Evolutionary conservation across 129 eudicot species (phyloP), one percentile per base, ranked within the genome.

Genomic region (Kitagawia praeruptora): DNA sequence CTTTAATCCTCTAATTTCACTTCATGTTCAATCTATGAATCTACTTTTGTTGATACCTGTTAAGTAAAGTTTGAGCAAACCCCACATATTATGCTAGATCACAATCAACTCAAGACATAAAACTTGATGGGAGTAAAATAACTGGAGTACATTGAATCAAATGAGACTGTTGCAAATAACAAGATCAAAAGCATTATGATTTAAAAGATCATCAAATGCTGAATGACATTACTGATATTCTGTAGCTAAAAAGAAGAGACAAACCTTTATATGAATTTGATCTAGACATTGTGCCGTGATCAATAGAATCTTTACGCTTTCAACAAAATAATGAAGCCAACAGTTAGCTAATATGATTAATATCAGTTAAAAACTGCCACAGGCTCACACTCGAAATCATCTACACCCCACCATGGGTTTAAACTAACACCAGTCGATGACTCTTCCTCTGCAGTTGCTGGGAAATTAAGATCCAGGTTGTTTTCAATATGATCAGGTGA

Each of bases 361-460:
- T 31, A 48, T 82, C 86, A 85, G 80, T 76, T 77, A 38, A 78
- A 40, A 2, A 85, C 77, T 47, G 81, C 70, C 61, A 81, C 75
- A 4, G 83, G 78, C 78, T 87, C 87, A 61, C 76, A 81, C 82
- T 70, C 74, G 46, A 21, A 78, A 73, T 82, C 80, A 15, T 69
- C 66, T 56, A 71, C 87, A 76, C 51, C 82, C 92, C 91, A 87
- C 84, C 80, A 81, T 40, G 84, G 81, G 81, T 80, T 76, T 46
- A 74, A 63, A 48, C 79, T 87, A 75, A 71, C 81, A 82, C 80
- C 80, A 76, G 72, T 83, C 39, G 41, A 75, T 67, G 79, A 74
- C 61, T 86, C 87, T 53, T 77, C 87, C 47, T 81, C 87, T 48
- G 58, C 61, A 79, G 54, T 61, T 15, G 80, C 84, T 8, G 87